Conservation (phyloP, 345 rosid species). For the Gossypium bickii region DNA sequence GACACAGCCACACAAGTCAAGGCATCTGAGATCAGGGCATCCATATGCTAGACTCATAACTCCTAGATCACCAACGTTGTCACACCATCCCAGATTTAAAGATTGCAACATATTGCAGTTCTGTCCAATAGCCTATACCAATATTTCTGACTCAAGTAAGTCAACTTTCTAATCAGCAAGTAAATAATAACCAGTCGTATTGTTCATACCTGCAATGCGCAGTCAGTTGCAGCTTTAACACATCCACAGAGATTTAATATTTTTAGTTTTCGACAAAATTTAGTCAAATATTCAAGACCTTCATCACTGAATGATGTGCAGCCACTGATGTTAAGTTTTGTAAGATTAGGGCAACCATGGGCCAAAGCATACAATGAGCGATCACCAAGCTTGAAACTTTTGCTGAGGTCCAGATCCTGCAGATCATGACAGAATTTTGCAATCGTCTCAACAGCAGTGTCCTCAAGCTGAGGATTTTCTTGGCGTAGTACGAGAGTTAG, state of each 20-base stretch:
- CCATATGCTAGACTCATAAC: conserved; percentile 84
- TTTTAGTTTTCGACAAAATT: conserved; percentile 56
- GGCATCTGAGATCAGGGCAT: conserved; percentile 79
- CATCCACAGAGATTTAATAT: conserved; percentile 94
- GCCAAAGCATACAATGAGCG: conserved; percentile 63
- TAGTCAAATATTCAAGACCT: conserved; percentile 54
- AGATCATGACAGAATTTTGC: conserved; percentile 73
- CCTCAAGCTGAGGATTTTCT: conserved; percentile 86
- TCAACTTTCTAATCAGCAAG: not conserved
- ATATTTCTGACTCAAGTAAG: not conserved
- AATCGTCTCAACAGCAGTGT: conserved; percentile 68
- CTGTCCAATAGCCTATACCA: conserved; percentile 69
- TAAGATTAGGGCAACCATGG: conserved; percentile 75
- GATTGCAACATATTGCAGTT: conserved; percentile 67
- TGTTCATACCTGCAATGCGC: conserved; percentile 62
- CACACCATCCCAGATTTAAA: conserved; percentile 91
- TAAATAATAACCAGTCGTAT: not conserved
- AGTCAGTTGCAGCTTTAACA: conserved; percentile 69
- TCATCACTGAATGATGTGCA: conserved; percentile 67
- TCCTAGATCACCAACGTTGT: conserved; percentile 76
- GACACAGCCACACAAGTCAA: conserved; percentile 81
- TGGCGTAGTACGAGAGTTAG: conserved; percentile 70
- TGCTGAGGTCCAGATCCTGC: conserved; percentile 90
- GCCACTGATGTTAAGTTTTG: conserved; percentile 87
- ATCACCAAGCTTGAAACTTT: conserved; percentile 84